Base-by-base conservation (phyloP, 1,284 basidiomycete species). In the Microbotryum violaceum region DNA sequence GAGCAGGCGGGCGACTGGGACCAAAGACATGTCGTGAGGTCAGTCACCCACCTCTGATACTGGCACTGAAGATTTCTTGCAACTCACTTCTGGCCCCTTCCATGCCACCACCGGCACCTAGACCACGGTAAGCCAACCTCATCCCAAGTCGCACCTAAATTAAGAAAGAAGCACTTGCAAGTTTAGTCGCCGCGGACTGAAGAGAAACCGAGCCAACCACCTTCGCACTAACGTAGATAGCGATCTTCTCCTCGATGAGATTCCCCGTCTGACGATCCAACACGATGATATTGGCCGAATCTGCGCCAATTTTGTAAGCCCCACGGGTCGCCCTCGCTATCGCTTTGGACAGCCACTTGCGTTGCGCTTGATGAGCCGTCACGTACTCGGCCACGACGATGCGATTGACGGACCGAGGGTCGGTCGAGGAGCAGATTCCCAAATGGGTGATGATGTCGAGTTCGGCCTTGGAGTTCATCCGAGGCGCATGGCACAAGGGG, bases 201-300 rank as follows among this genome's bases (percentile, higher is more conserved):
- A 16, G 16, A 18, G 16, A 18, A 18, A 45, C 20, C 9, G n/a
- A 18, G 29, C 14, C 16, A 31, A 50, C 10, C 4, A 37, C 25
- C 2, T 4, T 45, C 61, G 23, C 12, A 64, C 37, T 42, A 12
- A 97, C 91, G 73, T 97, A 97, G 4, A 92, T 89, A 73, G 92
- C 87, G 76, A 94, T 96, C 80, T 97, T 97, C 77, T 98, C 96
- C 76, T 98, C 96, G 71, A 94, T 87, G 62, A 97, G 75, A 74
- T 91, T 88, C 0, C 96, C 94, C 2, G 90, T 93, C 71, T 83
- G 75, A 16, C 92, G 81, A 74, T 96, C 91, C 77, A 96, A 91
- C 0, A 96, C 91, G 63, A 97, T 69, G 66, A 97, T 97, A 74
- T 97, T 97, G 55, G 92, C 94, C 56, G 87, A 91, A 71, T 93